Percentiles rank a stretch among this genome's conserved stretches.
phyloP scores from a whole-genome alignment of 257 asterid species.

The Osmanthus fragrans region DNA sequence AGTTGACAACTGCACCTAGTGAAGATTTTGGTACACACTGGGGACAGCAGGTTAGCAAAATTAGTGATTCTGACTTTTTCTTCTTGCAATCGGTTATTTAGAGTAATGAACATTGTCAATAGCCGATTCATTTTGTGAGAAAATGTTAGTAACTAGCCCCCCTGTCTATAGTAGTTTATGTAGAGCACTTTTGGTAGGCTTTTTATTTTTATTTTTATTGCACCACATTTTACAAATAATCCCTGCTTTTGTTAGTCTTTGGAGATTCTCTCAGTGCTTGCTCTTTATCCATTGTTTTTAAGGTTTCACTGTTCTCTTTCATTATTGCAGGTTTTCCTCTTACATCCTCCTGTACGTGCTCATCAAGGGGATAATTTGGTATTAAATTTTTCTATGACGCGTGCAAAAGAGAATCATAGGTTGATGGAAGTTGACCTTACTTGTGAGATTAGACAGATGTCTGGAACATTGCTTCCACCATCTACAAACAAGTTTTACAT shows the following conservation, averaged over 20 bases:
- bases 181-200: background rate
- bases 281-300: constrained; percentile 6
- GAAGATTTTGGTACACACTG: constrained; percentile 77
- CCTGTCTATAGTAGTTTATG: background rate
- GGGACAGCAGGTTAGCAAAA: constrained; percentile 87
- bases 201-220: background rate
- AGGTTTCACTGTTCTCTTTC: constrained; percentile 16
- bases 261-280: background rate
- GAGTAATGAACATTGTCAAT: background rate
- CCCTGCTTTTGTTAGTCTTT: background rate
- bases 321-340: constrained; percentile 67
- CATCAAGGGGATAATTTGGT: constrained; percentile 50
- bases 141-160: background rate
- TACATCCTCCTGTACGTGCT: constrained; percentile 61
- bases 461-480: constrained; percentile 52
- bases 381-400: constrained; percentile 57
- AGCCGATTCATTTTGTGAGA: background rate
- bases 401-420: constrained; percentile 83
- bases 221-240: background rate
- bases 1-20: constrained; percentile 83
- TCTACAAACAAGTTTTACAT: constrained; percentile 59
- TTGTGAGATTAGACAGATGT: constrained; percentile 53
- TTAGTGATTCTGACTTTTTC: background rate
- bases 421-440: constrained; percentile 73
- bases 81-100: background rate